These are phyloP conservation scores for Cephaloascus fragrans DNA, from an alignment of 805 yeast species.

Conservation along the genomic window DNA sequence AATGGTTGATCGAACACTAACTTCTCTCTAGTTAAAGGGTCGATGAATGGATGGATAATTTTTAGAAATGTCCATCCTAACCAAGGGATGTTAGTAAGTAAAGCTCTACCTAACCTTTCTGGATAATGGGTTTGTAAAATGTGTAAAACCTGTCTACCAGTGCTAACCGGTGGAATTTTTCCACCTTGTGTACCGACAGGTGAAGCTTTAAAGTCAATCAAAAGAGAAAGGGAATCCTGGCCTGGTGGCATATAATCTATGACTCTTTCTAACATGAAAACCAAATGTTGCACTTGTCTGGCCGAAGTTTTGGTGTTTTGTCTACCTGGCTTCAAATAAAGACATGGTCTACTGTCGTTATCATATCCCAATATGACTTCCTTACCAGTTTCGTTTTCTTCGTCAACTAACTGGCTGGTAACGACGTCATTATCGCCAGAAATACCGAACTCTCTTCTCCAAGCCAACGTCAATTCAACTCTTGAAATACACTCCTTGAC, in stretches of 20 bases:
- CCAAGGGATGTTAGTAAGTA: conserved; percentile 89
- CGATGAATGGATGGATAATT: conserved; percentile 90
- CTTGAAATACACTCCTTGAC: conserved; percentile 61
- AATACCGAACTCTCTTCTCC: conserved; percentile 93
- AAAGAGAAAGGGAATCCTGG: conserved; percentile 84
- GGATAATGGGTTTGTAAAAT: conserved; percentile 97
- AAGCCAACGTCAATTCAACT: conserved; percentile 66
- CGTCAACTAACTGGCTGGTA: conserved; percentile 42
- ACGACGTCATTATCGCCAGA: conserved; percentile 38
- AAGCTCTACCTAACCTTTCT: conserved; percentile 89
- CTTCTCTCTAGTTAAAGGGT: conserved; percentile 90
- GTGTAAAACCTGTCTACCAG: conserved; percentile 85
- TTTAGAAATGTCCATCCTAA: conserved; percentile 88
- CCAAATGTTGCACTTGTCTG: conserved; percentile 93
- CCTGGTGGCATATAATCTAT: conserved; percentile 95
- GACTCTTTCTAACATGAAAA: conserved; percentile 83
- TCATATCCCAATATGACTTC: conserved; percentile 89
- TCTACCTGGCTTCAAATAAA: conserved; percentile 87
- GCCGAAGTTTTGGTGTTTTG: conserved; percentile 89
- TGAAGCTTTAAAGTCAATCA: conserved; percentile 86
- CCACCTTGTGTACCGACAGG: conserved; percentile 48
- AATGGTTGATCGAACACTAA: conserved; percentile 88
- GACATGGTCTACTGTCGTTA: conserved; percentile 82
- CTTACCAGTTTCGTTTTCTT: conserved; percentile 86
- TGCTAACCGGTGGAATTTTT: conserved; percentile 80